phyloP scores from a whole-genome alignment of 306 rosid genomes.

The Medicago truncatula region MtrunA17r5.0-ANR NC_053044.1:32406001-32406500 shows the following conservation, averaged over 20 bases:
- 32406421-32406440: conserved; percentile 70
- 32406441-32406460: conserved; percentile 82
- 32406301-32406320: conserved; percentile 24
- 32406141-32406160: conserved; percentile 28
- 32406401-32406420: conserved; percentile 68
- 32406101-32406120: conserved; percentile 18
- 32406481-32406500: conserved; percentile 37
- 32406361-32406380: conserved; percentile 25
- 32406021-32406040: background rate
- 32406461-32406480: conserved; percentile 51
- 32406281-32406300: conserved; percentile 23
- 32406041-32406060: conserved; percentile 14
- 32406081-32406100: conserved; percentile 18
- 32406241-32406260: conserved; percentile 21
- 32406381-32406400: conserved; percentile 31
- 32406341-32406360: conserved; percentile 1
- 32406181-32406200: background rate
- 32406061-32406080: conserved; percentile 14
- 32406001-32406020: conserved; percentile 30
- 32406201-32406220: conserved; percentile 20
- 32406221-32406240: background rate
- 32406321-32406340: conserved; percentile 16
- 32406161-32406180: background rate
- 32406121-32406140: conserved; percentile 36
- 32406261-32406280: conserved; percentile 23